Percentiles rank a stretch among this genome's conserved stretches.
These are phyloP conservation scores for Bertia moriformis DNA, from an alignment of 2,329 filamentous ascomycete species.

Conservation along the genomic window DNA sequence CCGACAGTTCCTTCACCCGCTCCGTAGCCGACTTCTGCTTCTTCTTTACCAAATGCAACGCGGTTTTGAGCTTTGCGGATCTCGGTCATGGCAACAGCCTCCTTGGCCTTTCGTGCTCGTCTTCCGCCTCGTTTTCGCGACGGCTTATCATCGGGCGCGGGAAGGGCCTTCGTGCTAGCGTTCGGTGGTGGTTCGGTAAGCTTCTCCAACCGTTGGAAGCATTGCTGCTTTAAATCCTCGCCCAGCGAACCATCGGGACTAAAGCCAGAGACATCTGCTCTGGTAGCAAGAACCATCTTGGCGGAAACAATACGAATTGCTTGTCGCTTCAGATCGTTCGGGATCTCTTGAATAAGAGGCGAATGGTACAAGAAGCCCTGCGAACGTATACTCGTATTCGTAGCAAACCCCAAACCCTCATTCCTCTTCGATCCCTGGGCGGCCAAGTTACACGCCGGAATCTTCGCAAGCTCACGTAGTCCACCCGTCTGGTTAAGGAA, in stretches of 20 bases:
- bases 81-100: slow-evolving; percentile 92
- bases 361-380: slow-evolving; percentile 91
- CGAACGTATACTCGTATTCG: slow-evolving; percentile 78
- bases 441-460: slow-evolving; percentile 81
- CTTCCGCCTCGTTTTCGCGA: slow-evolving; percentile 82
- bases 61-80: slow-evolving; percentile 91
- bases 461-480: slow-evolving; percentile 75
- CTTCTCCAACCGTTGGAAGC: slow-evolving; percentile 77
- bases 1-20: slow-evolving; percentile 73
- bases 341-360: slow-evolving; percentile 72
- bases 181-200: slow-evolving; percentile 83
- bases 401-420: slow-evolving; percentile 64
- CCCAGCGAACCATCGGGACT: slow-evolving; percentile 71
- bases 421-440: slow-evolving; percentile 84
- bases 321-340: slow-evolving; percentile 76
- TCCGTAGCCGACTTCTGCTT: slow-evolving; percentile 83
- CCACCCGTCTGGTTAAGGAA: slow-evolving; percentile 91
- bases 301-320: slow-evolving; percentile 88
- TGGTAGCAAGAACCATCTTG: slow-evolving; percentile 84
- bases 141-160: slow-evolving; percentile 89
- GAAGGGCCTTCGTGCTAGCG: slow-evolving; percentile 72
- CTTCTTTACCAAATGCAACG: slow-evolving; percentile 89
- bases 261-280: slow-evolving; percentile 74
- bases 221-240: slow-evolving; percentile 67
- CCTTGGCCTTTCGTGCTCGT: slow-evolving; percentile 84